Conservation (phyloP, 208 protist species). For the Wallacemonas sp. region DNA sequence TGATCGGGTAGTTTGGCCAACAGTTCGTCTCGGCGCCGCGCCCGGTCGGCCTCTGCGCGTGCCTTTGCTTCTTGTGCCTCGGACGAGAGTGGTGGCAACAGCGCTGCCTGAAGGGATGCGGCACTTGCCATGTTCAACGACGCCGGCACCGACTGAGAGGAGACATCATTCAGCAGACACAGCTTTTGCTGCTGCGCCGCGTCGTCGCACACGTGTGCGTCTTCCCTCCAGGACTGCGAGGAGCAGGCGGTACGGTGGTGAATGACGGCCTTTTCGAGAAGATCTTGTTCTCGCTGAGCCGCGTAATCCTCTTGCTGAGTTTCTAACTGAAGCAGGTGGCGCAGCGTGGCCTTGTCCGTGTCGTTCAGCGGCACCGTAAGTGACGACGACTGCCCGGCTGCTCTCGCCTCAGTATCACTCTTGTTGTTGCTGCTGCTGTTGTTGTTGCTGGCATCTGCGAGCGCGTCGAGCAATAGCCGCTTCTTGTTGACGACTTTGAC, state of each 20-base stretch:
- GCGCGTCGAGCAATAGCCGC: conserved; percentile 36
- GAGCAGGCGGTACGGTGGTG: neutral
- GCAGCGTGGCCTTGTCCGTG: conserved; percentile 21
- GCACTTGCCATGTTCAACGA: neutral
- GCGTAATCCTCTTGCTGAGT: conserved; percentile 44
- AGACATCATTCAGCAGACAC: neutral
- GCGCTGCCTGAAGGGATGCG: neutral
- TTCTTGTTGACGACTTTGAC: conserved; percentile 54
- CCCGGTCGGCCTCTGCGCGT: neutral
- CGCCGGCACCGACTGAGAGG: neutral
- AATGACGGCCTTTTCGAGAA: conserved; percentile 17
- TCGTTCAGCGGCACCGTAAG: conserved; percentile 3
- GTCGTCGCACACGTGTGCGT: neutral
- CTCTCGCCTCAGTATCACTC: neutral
- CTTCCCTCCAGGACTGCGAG: neutral
- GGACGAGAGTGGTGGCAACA: neutral
- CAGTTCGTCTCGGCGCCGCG: conserved; percentile 18
- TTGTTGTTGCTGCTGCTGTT: neutral
- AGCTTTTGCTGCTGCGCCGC: neutral
- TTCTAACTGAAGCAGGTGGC: conserved; percentile 39
- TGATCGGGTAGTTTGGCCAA: conserved; percentile 25
- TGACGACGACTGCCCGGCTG: no score
- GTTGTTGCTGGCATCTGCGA: conserved; percentile 15
- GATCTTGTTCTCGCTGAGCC: conserved; percentile 20
- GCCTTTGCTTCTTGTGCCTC: neutral